Conservation (phyloP, 768 basidiomycete genomes). For the Trametes cinnabarina region DNA sequence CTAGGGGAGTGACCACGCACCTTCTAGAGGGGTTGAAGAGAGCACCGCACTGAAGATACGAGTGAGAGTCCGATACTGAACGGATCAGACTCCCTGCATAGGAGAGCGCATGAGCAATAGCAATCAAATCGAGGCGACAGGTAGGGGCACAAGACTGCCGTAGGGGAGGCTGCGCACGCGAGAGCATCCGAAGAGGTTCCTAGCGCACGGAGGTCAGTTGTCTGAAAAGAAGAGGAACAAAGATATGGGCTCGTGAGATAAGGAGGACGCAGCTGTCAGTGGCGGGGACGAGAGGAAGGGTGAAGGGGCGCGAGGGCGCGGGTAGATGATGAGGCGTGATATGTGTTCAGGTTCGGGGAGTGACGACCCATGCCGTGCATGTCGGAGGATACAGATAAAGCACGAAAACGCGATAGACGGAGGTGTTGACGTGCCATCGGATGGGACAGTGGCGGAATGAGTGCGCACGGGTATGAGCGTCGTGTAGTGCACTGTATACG, state of each 20-base stretch:
- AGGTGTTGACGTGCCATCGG: neutral
- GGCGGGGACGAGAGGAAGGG: neutral
- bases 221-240: too few relatives aligned
- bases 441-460: neutral
- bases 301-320: neutral
- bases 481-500: neutral
- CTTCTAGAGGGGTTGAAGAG: neutral
- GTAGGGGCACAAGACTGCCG: neutral
- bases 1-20: neutral
- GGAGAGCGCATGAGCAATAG: neutral
- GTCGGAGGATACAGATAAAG: conserved; percentile 9
- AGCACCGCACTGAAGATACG: neutral
- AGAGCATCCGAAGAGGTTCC: neutral
- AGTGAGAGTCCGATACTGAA: conserved; percentile 2
- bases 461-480: neutral
- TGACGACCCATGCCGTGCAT: conserved; percentile 15
- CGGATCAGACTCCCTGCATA: conserved; percentile 11
- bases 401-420: neutral
- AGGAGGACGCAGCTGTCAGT: conserved; percentile 1
- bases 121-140: neutral
- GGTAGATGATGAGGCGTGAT: conserved; percentile 12
- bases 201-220: neutral
- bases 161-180: neutral
- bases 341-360: conserved; percentile 10
- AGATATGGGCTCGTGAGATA: neutral